These are phyloP conservation scores for Acanthamoeba triangularis DNA, from an alignment of 208 protist genomes.

Conservation along the genomic window DNA sequence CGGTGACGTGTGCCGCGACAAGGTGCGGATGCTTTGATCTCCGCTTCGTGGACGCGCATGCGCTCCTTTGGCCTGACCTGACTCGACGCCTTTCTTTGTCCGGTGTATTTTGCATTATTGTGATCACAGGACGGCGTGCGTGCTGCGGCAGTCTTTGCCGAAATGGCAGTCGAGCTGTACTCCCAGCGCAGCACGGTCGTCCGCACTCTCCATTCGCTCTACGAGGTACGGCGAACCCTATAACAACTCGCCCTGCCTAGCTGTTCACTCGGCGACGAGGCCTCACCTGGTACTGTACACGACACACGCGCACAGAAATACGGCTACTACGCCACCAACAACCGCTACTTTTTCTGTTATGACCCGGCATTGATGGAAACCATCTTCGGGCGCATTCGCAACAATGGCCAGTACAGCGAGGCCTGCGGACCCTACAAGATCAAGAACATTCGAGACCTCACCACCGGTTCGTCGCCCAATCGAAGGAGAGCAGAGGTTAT, in stretches of 20 bases:
- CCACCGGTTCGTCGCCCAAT: conserved; percentile 84
- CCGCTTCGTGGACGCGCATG: too few relatives aligned
- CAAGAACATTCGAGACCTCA: conserved; percentile 94
- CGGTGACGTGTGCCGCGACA: conserved; percentile 95
- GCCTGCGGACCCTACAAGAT: conserved; percentile 84
- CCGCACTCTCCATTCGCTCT: conserved; percentile 50
- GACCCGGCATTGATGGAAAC: conserved; percentile 91
- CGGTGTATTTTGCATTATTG: too few relatives aligned
- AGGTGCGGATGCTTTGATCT: conserved; percentile 81
- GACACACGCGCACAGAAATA: conserved; percentile 44
- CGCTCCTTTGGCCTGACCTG: neutral
- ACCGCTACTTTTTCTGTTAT: conserved; percentile 95
- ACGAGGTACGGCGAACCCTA: neutral
- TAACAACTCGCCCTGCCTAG: too few relatives aligned
- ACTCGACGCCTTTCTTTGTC: too few relatives aligned
- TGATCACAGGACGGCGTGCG: conserved; percentile 95
- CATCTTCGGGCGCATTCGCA: conserved; percentile 94
- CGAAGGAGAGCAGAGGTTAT: too few relatives aligned
- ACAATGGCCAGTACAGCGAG: conserved; percentile 80
- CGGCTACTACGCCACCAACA: conserved; percentile 73
- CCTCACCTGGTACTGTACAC: too few relatives aligned
- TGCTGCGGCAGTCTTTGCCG: conserved; percentile 94
- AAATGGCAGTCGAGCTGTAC: conserved; percentile 93
- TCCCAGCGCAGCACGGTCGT: conserved; percentile 80
- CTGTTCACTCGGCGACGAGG: too few relatives aligned